These are phyloP conservation scores for Neonothopanus nambi DNA, from an alignment of 1,284 basidiomycete species.

Conservation along the genomic window DNA sequence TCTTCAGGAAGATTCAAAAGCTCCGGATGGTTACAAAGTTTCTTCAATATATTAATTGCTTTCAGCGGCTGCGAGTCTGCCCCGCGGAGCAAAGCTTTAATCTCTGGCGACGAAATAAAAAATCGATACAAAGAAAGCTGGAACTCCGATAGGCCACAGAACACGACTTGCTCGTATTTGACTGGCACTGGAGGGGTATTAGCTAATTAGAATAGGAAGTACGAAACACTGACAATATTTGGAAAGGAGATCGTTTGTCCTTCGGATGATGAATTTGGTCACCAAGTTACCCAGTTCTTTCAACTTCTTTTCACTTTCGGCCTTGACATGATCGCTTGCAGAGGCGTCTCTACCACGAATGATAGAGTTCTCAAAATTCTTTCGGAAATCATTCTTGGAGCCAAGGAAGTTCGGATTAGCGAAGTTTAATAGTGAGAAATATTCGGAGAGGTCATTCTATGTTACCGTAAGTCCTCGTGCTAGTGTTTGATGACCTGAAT, in stretches of 20 bases:
- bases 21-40: constrained; percentile 97
- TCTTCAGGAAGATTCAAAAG: constrained; percentile 88
- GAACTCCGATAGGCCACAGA: constrained; percentile 88
- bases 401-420: constrained; percentile 97
- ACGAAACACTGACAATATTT: constrained; percentile 80
- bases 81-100: constrained; percentile 89
- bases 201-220: constrained; percentile 3
- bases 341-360: constrained; percentile 92
- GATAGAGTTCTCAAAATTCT: constrained; percentile 95
- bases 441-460: constrained; percentile 95
- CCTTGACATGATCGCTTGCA: constrained; percentile 83
- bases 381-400: constrained; percentile 89
- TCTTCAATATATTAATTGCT: constrained; percentile 96
- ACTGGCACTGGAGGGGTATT: constrained; percentile 74
- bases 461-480: background rate
- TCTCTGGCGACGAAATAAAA: constrained; percentile 94
- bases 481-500: background rate
- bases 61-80: constrained; percentile 94
- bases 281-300: constrained; percentile 92
- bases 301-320: constrained; percentile 86
- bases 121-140: constrained; percentile 89
- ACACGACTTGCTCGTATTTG: constrained; percentile 99
- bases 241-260: constrained; percentile 95
- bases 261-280: constrained; percentile 95
- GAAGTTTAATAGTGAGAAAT: constrained; percentile 95